phyloP scores from a whole-genome alignment of 129 eudicot genomes.

The Daucus carota region DH1_v3.0 NC_030387.2:6477501-6478000 shows the following conservation, averaged over 20 bases:
- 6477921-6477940: background rate
- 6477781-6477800: conserved; percentile 47
- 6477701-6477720: conserved; percentile 74
- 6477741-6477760: conserved; percentile 49
- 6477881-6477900: background rate
- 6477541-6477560: background rate
- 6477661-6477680: conserved; percentile 93
- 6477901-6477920: background rate
- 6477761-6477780: conserved; percentile 35
- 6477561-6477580: background rate
- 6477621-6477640: background rate
- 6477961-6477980: background rate
- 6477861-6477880: background rate
- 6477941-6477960: background rate
- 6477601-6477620: background rate
- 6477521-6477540: background rate
- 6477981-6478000: background rate
- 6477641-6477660: background rate
- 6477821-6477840: conserved; percentile 82
- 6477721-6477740: conserved; percentile 70
- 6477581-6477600: background rate
- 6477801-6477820: conserved; percentile 47
- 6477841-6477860: conserved; percentile 20
- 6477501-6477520: background rate
- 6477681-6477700: conserved; percentile 83